These are phyloP conservation scores for Sordariomycetes sp. DNA, from an alignment of 2,329 filamentous ascomycete species.

Conservation along the genomic window DNA sequence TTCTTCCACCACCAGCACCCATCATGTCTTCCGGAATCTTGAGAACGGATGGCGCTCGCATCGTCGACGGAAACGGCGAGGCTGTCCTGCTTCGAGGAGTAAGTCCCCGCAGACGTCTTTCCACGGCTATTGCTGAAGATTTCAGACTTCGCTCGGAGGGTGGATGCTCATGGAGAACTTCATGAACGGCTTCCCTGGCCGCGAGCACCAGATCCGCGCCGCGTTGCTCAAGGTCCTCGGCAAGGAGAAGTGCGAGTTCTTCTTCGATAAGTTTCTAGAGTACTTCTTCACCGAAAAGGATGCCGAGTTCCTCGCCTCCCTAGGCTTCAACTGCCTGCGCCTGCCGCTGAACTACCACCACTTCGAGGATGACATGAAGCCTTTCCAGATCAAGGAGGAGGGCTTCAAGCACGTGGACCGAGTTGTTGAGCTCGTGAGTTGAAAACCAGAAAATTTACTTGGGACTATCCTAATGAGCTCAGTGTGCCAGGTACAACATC, in stretches of 20 bases:
- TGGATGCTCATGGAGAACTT: constrained; percentile 47
- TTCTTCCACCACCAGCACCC: too few relatives aligned
- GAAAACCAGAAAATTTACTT: too few relatives aligned
- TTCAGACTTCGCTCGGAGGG: constrained; percentile 15
- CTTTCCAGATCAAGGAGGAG: constrained; percentile 32
- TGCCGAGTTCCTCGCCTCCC: constrained; percentile 44
- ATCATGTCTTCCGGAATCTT: constrained; percentile 10
- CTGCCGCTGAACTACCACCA: constrained; percentile 51
- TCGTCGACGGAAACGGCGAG: constrained; percentile 34
- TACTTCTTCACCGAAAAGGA: constrained; percentile 51
- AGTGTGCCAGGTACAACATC: constrained; percentile 28
- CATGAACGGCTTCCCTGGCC: constrained; percentile 50
- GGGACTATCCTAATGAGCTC: not conserved
- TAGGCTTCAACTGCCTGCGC: constrained; percentile 47
- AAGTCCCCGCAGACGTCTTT: constrained; percentile 3
- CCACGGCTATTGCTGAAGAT: not conserved
- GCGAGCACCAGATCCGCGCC: constrained; percentile 43
- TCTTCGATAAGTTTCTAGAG: constrained; percentile 47
- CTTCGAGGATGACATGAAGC: constrained; percentile 43
- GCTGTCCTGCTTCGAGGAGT: constrained; percentile 30
- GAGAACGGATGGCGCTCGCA: constrained; percentile 13
- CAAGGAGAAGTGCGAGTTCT: constrained; percentile 46
- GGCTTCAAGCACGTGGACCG: constrained; percentile 42
- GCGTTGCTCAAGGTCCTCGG: constrained; percentile 45
- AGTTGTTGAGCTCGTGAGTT: constrained; percentile 27